Evolutionary conservation across 768 basidiomycete species (phyloP).

Genomic region (Kwoniella sp.): DNA sequence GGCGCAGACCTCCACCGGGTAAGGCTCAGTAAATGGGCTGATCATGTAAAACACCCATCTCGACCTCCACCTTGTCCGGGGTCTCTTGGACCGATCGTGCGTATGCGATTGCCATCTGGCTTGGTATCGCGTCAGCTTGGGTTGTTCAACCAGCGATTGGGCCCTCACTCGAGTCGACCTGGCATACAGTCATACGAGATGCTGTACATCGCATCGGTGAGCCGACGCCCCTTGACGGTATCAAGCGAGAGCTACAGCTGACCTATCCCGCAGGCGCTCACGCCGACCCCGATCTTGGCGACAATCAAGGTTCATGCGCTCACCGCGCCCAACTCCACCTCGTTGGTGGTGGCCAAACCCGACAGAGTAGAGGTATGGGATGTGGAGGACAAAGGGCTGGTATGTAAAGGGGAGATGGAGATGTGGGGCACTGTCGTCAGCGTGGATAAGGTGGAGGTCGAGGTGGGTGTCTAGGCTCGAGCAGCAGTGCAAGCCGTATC

Average conservation of each 20-base stretch:
- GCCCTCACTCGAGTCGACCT: too few species aligned
- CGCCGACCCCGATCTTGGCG: conserved; percentile 43
- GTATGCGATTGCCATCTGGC: too few species aligned
- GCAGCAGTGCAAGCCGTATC: background rate
- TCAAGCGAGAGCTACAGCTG: too few species aligned
- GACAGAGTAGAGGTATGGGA: conserved; percentile 45
- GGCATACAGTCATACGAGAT: conserved; percentile 17
- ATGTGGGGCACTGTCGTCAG: conserved; percentile 46
- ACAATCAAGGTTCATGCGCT: conserved; percentile 24
- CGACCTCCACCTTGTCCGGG: too few species aligned
- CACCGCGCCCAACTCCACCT: conserved; percentile 17
- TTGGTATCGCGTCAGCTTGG: too few species aligned
- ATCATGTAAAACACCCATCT: too few species aligned
- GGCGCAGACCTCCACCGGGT: too few species aligned
- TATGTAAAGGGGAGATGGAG: conserved; percentile 25
- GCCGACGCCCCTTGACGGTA: too few species aligned
- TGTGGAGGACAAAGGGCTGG: conserved; percentile 26
- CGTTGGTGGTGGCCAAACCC: conserved; percentile 43
- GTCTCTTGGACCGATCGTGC: too few species aligned
- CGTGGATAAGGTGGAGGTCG: conserved; percentile 35
- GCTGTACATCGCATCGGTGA: conserved; percentile 45
- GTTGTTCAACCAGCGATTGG: too few species aligned
- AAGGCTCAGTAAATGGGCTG: too few species aligned
- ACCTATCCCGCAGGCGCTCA: conserved; percentile 31
- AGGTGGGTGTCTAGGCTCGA: conserved; percentile 16